Base-by-base conservation (phyloP, 2,329 filamentous ascomycete species). In the Sporothrix variecibatus region DNA sequence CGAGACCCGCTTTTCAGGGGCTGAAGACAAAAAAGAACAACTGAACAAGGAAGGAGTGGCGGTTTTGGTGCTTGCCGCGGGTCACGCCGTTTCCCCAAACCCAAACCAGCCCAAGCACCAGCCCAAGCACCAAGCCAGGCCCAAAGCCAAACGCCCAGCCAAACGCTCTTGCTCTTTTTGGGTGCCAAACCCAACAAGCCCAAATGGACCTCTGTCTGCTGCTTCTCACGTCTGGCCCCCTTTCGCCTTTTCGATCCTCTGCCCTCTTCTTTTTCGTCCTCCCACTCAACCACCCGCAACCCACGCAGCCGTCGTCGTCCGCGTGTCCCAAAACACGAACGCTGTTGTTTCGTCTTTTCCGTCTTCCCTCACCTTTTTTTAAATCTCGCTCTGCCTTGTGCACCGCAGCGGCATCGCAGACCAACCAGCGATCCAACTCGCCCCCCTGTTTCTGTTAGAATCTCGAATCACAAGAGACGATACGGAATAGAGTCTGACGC, bases 1-100 rank as follows among this genome's bases (percentile, higher is more conserved):
- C 70, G 70, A 71, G 70, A 46, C 70, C 70, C 70, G 40, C 73
- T 72, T 74, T 72, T 74, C 70, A 74, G 73, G 73, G 73, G 73
- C 62, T 58, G 51, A 28, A 53, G 67, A 53, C 34, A 34, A 34
- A 34, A 34, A 34, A 34, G 34, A 34, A 34, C 43, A 23, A 28
- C 40, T n/a, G 65, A 23, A 34, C 46, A 34, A 23, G 65, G 65
- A 68, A 68, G 46, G 43, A n/a, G 65, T 34, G 28, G 46, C 49
- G 65, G 65, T 31, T 15, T 31, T 15, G 43, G 26, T 51, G 64
- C 65, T 46, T 67, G 62, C 38, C 46, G 67, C 49, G 67, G 67
- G 46, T 56, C 67, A 70, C 67, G 31, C 67, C 67, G 67, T 56
- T 68, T 69, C 65, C 62, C 62, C 31, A 64, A 46, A 26, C 46